These are phyloP conservation scores for Tricladium varicosporioides DNA, from an alignment of 2,329 filamentous ascomycete genomes.

Conservation along the genomic window DNA sequence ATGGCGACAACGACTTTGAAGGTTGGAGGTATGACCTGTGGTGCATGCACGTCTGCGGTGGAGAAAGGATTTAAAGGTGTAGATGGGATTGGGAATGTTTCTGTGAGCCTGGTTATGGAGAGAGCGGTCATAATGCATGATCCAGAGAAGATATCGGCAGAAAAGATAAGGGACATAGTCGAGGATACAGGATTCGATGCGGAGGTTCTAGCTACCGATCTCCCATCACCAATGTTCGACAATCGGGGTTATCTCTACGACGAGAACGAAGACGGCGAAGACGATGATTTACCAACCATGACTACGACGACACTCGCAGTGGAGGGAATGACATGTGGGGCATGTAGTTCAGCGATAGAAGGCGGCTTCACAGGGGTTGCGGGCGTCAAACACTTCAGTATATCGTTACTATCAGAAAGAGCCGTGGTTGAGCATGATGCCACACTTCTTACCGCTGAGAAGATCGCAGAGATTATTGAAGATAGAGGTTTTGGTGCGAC, in stretches of 20 bases:
- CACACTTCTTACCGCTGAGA: constrained; percentile 47
- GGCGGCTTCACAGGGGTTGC: constrained; percentile 72
- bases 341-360: constrained; percentile 84
- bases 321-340: constrained; percentile 88
- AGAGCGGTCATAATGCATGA: constrained; percentile 94
- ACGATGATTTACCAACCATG: constrained; percentile 34
- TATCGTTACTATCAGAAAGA: constrained; percentile 80
- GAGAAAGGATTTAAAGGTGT: constrained; percentile 86
- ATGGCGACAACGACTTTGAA: constrained; percentile 90
- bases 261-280: constrained; percentile 32
- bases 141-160: constrained; percentile 67
- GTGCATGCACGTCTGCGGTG: constrained; percentile 92
- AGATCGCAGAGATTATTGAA: constrained; percentile 58
- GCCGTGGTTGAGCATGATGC: constrained; percentile 82
- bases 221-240: constrained; percentile 52
- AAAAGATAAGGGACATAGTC: constrained; percentile 78
- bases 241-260: constrained; percentile 36
- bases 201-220: constrained; percentile 78
- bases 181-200: constrained; percentile 93
- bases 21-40: constrained; percentile 89
- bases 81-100: constrained; percentile 79
- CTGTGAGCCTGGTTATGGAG: constrained; percentile 92
- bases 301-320: constrained; percentile 75
- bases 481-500: constrained; percentile 79
- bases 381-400: constrained; percentile 74